Percentiles rank a stretch among this genome's conserved stretches.
These are phyloP conservation scores for Gigaspora rosea DNA, from an alignment of 192 early-diverging fungal species.

Conservation along the genomic window DNA sequence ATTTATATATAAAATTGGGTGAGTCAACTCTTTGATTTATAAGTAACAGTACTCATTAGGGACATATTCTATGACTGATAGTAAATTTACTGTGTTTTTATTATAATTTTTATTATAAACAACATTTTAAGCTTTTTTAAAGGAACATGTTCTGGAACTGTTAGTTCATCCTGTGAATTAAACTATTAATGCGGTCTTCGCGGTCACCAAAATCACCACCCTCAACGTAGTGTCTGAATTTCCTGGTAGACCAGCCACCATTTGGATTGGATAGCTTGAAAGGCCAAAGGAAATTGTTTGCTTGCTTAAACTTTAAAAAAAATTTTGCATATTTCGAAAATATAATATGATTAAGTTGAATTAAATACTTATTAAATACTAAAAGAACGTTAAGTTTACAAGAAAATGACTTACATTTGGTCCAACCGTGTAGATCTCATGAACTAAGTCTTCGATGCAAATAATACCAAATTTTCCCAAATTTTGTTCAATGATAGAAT, in stretches of 20 bases:
- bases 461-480: conserved; percentile 95
- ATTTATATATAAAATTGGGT: too few species aligned
- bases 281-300: conserved; percentile 99
- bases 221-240: conserved; percentile 94
- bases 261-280: conserved; percentile 99
- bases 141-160: too few species aligned
- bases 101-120: too few species aligned
- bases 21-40: too few species aligned
- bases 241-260: conserved; percentile 92
- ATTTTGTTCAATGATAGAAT: conserved; percentile 89
- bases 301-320: conserved; percentile 78
- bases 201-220: conserved; percentile 98
- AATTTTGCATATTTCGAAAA: background rate
- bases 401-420: conserved; percentile 59
- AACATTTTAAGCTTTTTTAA: too few species aligned
- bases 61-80: too few species aligned
- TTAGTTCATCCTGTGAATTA: conserved; percentile 97
- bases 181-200: conserved; percentile 94
- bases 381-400: background rate
- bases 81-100: too few species aligned
- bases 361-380: conserved; percentile 23
- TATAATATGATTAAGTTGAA: background rate
- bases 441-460: conserved; percentile 97
- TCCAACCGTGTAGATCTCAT: conserved; percentile 98
- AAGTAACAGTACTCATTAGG: too few species aligned